A percentile compares a stretch with the other conserved stretches of the same genome.
Evolutionary conservation across 1,284 basidiomycete species (phyloP).

Genomic region (Stygiomarasmius scandens): DNA sequence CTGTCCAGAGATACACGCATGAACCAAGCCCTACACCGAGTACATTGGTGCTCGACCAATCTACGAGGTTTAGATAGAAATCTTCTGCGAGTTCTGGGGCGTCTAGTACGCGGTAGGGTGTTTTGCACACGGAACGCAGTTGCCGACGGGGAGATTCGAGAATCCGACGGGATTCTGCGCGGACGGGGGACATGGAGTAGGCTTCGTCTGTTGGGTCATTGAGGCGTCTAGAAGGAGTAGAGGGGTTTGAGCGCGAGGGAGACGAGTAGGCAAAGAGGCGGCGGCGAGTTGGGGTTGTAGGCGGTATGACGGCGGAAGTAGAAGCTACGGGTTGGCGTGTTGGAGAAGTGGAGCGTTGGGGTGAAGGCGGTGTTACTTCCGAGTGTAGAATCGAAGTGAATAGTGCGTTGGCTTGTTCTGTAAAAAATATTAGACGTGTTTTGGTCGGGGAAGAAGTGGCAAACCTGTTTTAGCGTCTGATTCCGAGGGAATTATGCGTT

Average conservation of each 20-base stretch:
- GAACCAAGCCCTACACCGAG: slow-evolving; percentile 91
- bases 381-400: slow-evolving; percentile 75
- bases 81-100: slow-evolving; percentile 97
- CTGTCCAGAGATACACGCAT: slow-evolving; percentile 97
- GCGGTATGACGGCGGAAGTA: slow-evolving; percentile 41
- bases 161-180: slow-evolving; percentile 81
- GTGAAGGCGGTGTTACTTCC: slow-evolving; percentile 73
- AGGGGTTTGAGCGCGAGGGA: slow-evolving; percentile 59
- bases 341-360: slow-evolving; percentile 61
- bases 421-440: slow-evolving; percentile 9
- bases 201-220: slow-evolving; percentile 80
- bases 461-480: slow-evolving; percentile 75
- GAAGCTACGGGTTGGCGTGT: slow-evolving; percentile 45
- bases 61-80: slow-evolving; percentile 97
- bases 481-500: slow-evolving; percentile 73
- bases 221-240: slow-evolving; percentile 63
- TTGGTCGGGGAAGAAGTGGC: not conserved
- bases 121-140: slow-evolving; percentile 87
- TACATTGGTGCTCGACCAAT: slow-evolving; percentile 95
- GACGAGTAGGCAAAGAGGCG: slow-evolving; percentile 73
- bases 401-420: slow-evolving; percentile 80
- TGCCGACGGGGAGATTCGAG: slow-evolving; percentile 85
- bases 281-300: slow-evolving; percentile 66
- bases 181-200: slow-evolving; percentile 91
- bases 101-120: slow-evolving; percentile 96